These are phyloP conservation scores for Glaciozyma martinii DNA, from an alignment of 768 basidiomycete genomes.

Conservation along the genomic window DNA sequence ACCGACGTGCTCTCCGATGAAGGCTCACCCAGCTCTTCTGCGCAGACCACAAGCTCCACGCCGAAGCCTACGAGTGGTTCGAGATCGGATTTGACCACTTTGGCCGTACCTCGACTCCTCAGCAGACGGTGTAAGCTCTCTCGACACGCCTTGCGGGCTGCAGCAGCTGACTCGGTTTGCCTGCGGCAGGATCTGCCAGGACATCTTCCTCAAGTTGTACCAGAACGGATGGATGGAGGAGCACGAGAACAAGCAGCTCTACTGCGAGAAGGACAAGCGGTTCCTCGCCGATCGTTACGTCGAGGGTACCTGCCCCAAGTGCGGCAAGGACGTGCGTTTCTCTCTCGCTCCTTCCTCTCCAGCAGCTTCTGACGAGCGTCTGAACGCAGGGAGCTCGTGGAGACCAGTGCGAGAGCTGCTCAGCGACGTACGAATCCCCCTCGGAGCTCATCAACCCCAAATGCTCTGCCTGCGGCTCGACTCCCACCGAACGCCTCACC, in stretches of 20 bases:
- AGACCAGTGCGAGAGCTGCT: constrained; percentile 94
- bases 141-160: not conserved
- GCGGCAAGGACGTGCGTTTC: constrained; percentile 61
- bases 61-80: constrained; percentile 95
- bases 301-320: constrained; percentile 94
- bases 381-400: constrained; percentile 75
- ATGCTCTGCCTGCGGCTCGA: constrained; percentile 74
- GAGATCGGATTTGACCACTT: constrained; percentile 95
- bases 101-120: constrained; percentile 81
- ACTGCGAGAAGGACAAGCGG: constrained; percentile 60
- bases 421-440: constrained; percentile 74
- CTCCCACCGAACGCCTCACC: constrained; percentile 63
- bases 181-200: constrained; percentile 67
- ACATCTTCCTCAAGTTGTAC: constrained; percentile 74
- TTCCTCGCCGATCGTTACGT: constrained; percentile 97
- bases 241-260: constrained; percentile 84
- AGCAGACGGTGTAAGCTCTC: constrained; percentile 68
- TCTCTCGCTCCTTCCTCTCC: not conserved
- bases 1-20: constrained; percentile 11
- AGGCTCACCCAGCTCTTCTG: constrained; percentile 52
- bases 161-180: not conserved
- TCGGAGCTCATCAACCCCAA: constrained; percentile 90
- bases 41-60: constrained; percentile 80
- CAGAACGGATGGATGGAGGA: constrained; percentile 67
- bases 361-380: not conserved